phyloP scores from a whole-genome alignment of 2,329 filamentous ascomycete species.

The Fusarium nisikadoi region DNA sequence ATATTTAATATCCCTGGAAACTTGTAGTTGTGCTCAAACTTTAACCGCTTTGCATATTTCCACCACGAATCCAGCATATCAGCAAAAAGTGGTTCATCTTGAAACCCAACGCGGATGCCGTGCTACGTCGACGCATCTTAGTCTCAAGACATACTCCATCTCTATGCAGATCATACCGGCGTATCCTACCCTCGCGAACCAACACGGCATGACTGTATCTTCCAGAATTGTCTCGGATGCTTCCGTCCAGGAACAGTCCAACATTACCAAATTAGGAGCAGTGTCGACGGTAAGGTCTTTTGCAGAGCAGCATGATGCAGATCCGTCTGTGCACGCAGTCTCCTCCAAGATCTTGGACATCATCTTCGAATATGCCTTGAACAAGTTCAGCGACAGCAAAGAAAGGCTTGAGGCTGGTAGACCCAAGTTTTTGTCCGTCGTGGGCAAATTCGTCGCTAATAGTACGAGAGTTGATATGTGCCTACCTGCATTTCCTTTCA shows the following conservation, averaged over 20 bases:
- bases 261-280: background rate
- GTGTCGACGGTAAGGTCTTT: background rate
- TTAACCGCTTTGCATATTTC: background rate
- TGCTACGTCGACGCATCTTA: background rate
- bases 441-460: background rate
- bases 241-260: background rate
- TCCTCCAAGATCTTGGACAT: background rate
- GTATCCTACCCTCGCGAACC: background rate
- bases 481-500: constrained; percentile 48
- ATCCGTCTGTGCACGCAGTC: background rate
- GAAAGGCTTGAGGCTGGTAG: background rate
- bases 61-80: background rate
- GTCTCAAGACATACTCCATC: background rate
- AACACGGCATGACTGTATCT: background rate
- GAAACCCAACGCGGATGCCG: background rate
- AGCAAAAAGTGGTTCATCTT: background rate
- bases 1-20: background rate
- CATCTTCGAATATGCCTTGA: constrained; percentile 13
- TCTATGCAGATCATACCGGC: background rate
- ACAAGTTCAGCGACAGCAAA: constrained; percentile 14
- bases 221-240: background rate
- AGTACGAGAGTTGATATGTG: constrained; percentile 27
- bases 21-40: background rate
- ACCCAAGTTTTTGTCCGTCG: background rate
- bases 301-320: background rate